A percentile compares a stretch with the other conserved stretches of the same genome.
Evolutionary conservation across 108 stramenopile species (phyloP).

Genomic region (Skeletonema grethae): DNA sequence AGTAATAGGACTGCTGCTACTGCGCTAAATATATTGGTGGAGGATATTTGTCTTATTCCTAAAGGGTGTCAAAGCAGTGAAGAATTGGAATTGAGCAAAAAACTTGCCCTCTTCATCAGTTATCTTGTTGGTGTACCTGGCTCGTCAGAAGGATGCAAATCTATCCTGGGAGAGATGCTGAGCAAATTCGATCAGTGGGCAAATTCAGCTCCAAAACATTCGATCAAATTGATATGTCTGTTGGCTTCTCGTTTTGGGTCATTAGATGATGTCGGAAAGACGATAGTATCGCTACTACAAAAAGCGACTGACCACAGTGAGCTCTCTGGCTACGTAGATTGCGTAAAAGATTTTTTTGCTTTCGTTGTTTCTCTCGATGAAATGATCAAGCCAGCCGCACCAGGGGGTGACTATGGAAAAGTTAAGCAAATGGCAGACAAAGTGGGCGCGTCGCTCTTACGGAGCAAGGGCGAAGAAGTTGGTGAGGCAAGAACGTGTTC

Average conservation of each 20-base stretch:
- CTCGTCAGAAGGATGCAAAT: conserved; percentile 19
- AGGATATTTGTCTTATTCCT: conserved; percentile 2
- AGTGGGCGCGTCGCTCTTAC: conserved; percentile 1
- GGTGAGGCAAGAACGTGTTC: conserved; percentile 58
- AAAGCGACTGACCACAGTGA: conserved; percentile 1
- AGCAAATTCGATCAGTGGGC: conserved; percentile 31
- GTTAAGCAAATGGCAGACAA: neutral
- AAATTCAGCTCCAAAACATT: neutral
- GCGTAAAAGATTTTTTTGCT: conserved; percentile 24
- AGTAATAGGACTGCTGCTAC: conserved; percentile 8
- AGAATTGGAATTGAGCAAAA: conserved; percentile 5
- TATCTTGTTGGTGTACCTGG: conserved; percentile 17
- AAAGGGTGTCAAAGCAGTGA: neutral
- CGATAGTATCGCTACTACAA: conserved; percentile 15
- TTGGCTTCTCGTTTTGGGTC: conserved; percentile 37
- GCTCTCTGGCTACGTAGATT: neutral
- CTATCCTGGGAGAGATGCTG: conserved; percentile 22
- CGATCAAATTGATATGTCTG: conserved; percentile 33
- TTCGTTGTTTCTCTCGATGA: conserved; percentile 24
- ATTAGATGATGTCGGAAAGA: conserved; percentile 24
- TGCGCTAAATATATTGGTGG: conserved; percentile 20
- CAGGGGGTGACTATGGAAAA: neutral
- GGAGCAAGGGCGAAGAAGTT: conserved; percentile 25
- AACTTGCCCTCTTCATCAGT: conserved; percentile 14
- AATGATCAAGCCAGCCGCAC: conserved; percentile 2